These are phyloP conservation scores for Penicillium sp. DNA, from an alignment of 2,329 filamentous ascomycete species.

Conservation along the genomic window DNA sequence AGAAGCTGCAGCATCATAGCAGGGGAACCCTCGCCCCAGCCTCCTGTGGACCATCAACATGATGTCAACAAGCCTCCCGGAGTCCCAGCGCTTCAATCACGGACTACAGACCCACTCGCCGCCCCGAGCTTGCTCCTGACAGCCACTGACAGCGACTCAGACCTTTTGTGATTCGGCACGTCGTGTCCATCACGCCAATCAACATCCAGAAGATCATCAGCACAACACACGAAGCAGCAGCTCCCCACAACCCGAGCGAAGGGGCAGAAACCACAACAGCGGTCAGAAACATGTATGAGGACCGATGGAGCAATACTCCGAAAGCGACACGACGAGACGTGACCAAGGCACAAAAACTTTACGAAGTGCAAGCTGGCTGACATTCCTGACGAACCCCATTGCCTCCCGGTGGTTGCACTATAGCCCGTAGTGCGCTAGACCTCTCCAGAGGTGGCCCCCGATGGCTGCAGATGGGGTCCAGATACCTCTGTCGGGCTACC, in stretches of 20 bases:
- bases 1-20: not conserved
- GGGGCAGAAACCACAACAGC: slow-evolving; percentile 7
- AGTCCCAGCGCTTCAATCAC: slow-evolving; percentile 9
- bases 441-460: slow-evolving; percentile 16
- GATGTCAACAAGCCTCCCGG: slow-evolving; percentile 21
- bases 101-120: slow-evolving; percentile 12
- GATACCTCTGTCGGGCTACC: slow-evolving; percentile 22
- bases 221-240: slow-evolving; percentile 4
- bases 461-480: slow-evolving; percentile 28
- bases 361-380: slow-evolving; percentile 26
- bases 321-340: not conserved
- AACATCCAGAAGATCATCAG: slow-evolving; percentile 3
- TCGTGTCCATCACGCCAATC: slow-evolving; percentile 14
- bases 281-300: slow-evolving; percentile 18
- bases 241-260: not conserved
- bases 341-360: slow-evolving; percentile 13
- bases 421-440: slow-evolving; percentile 27
- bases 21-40: slow-evolving; percentile 5
- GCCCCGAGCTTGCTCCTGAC: slow-evolving; percentile 10
- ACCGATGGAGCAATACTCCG: slow-evolving; percentile 12
- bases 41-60: slow-evolving; percentile 19
- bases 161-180: not conserved
- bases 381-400: slow-evolving; percentile 32
- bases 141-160: slow-evolving; percentile 18
- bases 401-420: slow-evolving; percentile 30